phyloP scores from a whole-genome alignment of 768 basidiomycete species.

The Phlegmacium glaucopus region DNA sequence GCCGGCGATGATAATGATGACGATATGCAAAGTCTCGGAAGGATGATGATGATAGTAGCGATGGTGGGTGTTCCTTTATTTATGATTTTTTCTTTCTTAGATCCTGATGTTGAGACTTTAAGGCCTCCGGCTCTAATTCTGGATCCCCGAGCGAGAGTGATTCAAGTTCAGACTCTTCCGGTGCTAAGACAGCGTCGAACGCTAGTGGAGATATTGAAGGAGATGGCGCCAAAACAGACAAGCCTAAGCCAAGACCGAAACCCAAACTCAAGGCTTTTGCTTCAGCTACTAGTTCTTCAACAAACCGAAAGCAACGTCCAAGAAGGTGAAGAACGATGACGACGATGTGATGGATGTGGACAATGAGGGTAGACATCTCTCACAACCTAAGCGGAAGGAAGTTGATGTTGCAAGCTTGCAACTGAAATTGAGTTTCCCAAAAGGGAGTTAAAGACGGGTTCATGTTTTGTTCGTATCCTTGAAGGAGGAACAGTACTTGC shows the following conservation, averaged over 20 bases:
- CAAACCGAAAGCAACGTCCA: no score
- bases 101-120: conserved; percentile 57
- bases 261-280: conserved; percentile 22
- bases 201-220: conserved; percentile 70
- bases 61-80: conserved; percentile 45
- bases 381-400: conserved; percentile 37
- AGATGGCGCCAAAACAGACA: conserved; percentile 28
- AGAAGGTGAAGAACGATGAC: conserved; percentile 36
- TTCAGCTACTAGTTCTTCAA: no score
- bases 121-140: conserved; percentile 76
- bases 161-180: conserved; percentile 61
- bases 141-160: conserved; percentile 86
- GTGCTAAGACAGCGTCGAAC: conserved; percentile 78
- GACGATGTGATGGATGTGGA: no score
- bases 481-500: no score
- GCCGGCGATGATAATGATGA: conserved; percentile 66
- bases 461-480: no score
- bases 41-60: conserved; percentile 75
- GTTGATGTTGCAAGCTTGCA: conserved; percentile 31
- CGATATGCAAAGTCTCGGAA: conserved; percentile 72
- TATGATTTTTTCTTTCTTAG: conserved; percentile 2
- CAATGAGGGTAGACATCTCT: conserved; percentile 32
- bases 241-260: conserved; percentile 40
- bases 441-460: conserved; percentile 76
- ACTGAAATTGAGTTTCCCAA: conserved; percentile 57